Evolutionary conservation across 768 basidiomycete genomes (phyloP).

Genomic region (Calvatia gigantea): DNA sequence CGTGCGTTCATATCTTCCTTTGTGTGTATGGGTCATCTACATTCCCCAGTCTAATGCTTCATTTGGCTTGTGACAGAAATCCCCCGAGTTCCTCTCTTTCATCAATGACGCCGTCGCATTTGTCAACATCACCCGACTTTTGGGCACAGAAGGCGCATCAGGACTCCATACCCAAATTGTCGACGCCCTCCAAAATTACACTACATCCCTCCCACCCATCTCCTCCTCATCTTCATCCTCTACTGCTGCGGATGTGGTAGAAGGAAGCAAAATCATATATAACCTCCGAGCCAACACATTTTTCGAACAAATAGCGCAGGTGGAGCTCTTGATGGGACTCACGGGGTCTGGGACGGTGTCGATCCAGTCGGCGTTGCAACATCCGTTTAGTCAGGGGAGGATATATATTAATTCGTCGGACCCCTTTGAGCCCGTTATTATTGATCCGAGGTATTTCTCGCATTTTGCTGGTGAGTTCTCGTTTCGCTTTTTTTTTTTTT

Average conservation of each 20-base stretch:
- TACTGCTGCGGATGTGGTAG: slow-evolving; percentile 43
- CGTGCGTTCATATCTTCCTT: slow-evolving; percentile 14
- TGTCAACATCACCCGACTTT: slow-evolving; percentile 46
- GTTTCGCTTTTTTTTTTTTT: not conserved
- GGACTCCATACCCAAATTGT: slow-evolving; percentile 17
- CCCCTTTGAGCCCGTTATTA: slow-evolving; percentile 55
- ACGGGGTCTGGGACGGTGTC: slow-evolving; percentile 32
- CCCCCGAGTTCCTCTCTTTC: slow-evolving; percentile 44
- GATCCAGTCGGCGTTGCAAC: slow-evolving; percentile 64
- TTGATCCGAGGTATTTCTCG: slow-evolving; percentile 67
- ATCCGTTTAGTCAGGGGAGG: slow-evolving; percentile 61
- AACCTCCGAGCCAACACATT: slow-evolving; percentile 36
- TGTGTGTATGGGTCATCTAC: no score
- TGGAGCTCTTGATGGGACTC: slow-evolving; percentile 50
- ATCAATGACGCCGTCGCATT: slow-evolving; percentile 65
- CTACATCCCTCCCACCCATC: slow-evolving; percentile 37
- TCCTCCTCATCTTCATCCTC: no score
- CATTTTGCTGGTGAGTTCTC: slow-evolving; percentile 41
- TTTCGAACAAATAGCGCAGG: slow-evolving; percentile 41
- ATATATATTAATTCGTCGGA: slow-evolving; percentile 60
- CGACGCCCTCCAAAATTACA: slow-evolving; percentile 25
- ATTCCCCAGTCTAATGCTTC: no score
- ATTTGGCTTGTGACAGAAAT: slow-evolving; percentile 24
- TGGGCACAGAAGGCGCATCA: slow-evolving; percentile 23
- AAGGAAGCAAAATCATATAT: slow-evolving; percentile 54